Evolutionary conservation across 306 rosid species (phyloP).

Genomic region (Inga oerstediana): DNA sequence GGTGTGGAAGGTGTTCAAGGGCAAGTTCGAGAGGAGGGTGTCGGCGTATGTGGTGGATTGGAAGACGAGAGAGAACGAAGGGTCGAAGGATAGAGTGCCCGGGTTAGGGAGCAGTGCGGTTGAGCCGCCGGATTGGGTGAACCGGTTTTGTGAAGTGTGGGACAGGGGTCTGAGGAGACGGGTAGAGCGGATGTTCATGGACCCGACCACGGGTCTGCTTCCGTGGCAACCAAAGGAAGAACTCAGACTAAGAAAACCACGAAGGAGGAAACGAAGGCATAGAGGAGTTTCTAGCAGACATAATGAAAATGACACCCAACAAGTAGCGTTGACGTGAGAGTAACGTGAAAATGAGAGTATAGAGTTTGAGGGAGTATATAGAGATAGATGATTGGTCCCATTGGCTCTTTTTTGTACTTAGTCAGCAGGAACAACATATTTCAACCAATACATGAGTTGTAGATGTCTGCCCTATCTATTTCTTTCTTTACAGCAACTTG

Average conservation of each 20-base stretch:
- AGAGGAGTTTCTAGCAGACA: not conserved
- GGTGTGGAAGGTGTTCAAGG: constrained; percentile 84
- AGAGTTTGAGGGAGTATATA: not conserved
- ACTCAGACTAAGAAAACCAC: not conserved
- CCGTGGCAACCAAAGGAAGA: constrained; percentile 58
- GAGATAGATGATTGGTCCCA: not conserved
- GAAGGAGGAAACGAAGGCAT: not conserved
- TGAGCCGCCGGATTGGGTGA: constrained; percentile 69
- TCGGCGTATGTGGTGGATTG: constrained; percentile 82
- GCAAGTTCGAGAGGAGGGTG: constrained; percentile 76
- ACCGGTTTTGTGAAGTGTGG: constrained; percentile 67
- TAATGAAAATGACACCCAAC: not conserved
- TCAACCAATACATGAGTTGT: not conserved
- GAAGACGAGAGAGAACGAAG: constrained; percentile 58
- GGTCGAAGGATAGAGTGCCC: constrained; percentile 80
- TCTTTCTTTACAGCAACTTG: no score
- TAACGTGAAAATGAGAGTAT: not conserved
- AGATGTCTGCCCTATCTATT: no score
- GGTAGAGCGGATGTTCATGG: constrained; percentile 41
- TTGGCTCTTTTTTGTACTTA: not conserved
- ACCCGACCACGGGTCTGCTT: constrained; percentile 41
- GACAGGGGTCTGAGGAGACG: constrained; percentile 51
- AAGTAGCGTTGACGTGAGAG: not conserved
- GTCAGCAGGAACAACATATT: not conserved
- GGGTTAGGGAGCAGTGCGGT: constrained; percentile 74